Base-by-base conservation (phyloP, 495 filamentous ascomycete species). In the Penicillium tannophilum region DNA sequence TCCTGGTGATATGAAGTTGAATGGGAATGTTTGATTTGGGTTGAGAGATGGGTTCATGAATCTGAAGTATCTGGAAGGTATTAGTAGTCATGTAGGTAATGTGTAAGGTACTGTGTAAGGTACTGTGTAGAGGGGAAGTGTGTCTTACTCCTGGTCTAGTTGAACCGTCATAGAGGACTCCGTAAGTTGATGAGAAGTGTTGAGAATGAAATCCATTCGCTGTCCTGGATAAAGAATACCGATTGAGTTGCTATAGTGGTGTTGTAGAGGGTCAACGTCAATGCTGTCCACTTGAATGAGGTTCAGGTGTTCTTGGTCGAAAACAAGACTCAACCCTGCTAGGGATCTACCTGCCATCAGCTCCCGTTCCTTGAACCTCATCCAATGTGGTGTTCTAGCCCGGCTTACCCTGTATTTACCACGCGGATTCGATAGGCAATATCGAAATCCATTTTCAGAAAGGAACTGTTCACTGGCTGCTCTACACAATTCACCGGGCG, bases 11-110 rank as follows among this genome's bases (percentile, higher is more conserved):
- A 20, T 31, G 48, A 63, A 45, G 26, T 54, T 55, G 14, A 79
- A 66, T 3, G 69, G 69, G 54, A 82, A 80, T 1, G 64, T 64
- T 61, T 82, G 80, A 43, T 69, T 66, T 4, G 72, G 68, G 10
- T 65, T 63, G 6, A 83, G 58, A 11, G 78, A 74, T 28, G 72
- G 73, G 53, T 82, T 84, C 16, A 71, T 63, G 59, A 76, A 80
- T 56, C 70, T 78, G 61, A 82, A 80, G 58, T 73, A 77, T 51
- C 77, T 80, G 31, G 7, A 24, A 10, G 23, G 41, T 54, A 31
- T 54, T 53, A 56, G 52, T 49, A 24, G 1, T 28, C 28, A 4
- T 28, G 4, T 28, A 28, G 28, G 39, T 16, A 2, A 0, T 39
- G 35, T 39, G 10, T 39, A 12, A 23, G 20, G 20, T 23, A 23